Conservation (phyloP, 2,329 filamentous ascomycete species). For the Aureobasidium uvarum region DNA sequence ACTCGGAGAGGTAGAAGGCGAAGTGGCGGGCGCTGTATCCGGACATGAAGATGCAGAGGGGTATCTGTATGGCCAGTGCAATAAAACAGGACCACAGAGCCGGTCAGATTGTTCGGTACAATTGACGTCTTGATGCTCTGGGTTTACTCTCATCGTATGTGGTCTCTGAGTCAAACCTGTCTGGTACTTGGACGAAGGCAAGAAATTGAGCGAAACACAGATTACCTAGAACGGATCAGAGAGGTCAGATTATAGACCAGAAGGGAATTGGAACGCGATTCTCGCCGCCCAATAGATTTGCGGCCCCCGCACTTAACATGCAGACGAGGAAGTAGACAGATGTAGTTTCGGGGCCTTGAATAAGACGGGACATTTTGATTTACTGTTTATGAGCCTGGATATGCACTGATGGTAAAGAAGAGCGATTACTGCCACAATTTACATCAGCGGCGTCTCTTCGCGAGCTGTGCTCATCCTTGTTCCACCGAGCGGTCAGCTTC, state of each 20-base stretch:
- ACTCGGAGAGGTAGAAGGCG: conserved; percentile 61
- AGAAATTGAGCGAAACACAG: no score
- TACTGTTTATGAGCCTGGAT: neutral
- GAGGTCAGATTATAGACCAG: no score
- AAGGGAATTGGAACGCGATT: neutral
- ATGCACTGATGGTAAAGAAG: neutral
- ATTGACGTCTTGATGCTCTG: conserved; percentile 30
- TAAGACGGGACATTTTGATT: neutral
- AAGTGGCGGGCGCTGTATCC: conserved; percentile 59
- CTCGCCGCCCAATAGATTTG: no score
- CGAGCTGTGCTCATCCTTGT: neutral
- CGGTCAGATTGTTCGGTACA: conserved; percentile 48
- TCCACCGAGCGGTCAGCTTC: neutral
- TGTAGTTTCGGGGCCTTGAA: neutral
- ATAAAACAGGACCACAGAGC: conserved; percentile 55
- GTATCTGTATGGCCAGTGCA: conserved; percentile 59
- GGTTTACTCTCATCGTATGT: conserved; percentile 36
- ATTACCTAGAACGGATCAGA: no score
- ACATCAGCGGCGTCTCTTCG: neutral
- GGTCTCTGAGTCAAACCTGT: neutral
- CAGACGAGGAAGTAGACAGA: neutral
- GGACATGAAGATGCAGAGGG: conserved; percentile 62
- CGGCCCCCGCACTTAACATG: neutral
- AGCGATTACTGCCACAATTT: no score
- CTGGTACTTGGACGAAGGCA: no score